Base-by-base conservation (phyloP, 2,329 filamentous ascomycete species). In the Fusarium virguliforme region DNA sequence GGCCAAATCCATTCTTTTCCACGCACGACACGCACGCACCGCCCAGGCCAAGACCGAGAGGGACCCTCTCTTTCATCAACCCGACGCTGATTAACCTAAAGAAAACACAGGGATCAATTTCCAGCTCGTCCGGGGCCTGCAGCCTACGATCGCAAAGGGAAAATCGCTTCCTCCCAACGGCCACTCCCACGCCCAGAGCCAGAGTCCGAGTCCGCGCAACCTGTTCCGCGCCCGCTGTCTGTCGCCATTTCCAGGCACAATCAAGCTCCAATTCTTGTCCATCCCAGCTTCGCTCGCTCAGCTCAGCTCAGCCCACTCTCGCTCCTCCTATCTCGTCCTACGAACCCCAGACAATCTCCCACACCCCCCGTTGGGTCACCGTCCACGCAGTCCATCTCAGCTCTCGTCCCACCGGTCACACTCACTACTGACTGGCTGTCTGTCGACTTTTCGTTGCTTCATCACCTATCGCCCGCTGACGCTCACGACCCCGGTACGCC, bases 321-420 rank as follows among this genome's bases (percentile, higher is more conserved):
- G 56, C 56, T 70, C 59, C 28, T 64, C 60, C 57, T 67, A 57
- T 72, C 65, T 60, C 43, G 68, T 71, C 68, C 65, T 67, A 53
- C 68, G 51, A 73, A 74, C 71, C 70, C 70, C 70, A 67, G 70
- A 71, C 54, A 73, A 66, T 71, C 61, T 68, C 69, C 60, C 60
- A 74, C 70, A 15, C 63, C 63, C 74, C 72, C 68, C 65, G 37
- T 70, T 70, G 63, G 71, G 71, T 74, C 72, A 72, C 66, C 75
- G 67, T 75, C 64, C 60, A 71, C 64, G 56, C 24, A 71, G 68
- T 67, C 67, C 72, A 72, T 74, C 71, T 75, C 75, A 76, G 75
- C 75, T 78, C 68, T 74, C 73, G 79, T 80, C 76, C 76, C 76
- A 78, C 76, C 76, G 60, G 60, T 66, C 68, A 70, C 62, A 68